Base-by-base conservation (phyloP, 164 flowering plant species). In the Amborella trichopoda region DNA sequence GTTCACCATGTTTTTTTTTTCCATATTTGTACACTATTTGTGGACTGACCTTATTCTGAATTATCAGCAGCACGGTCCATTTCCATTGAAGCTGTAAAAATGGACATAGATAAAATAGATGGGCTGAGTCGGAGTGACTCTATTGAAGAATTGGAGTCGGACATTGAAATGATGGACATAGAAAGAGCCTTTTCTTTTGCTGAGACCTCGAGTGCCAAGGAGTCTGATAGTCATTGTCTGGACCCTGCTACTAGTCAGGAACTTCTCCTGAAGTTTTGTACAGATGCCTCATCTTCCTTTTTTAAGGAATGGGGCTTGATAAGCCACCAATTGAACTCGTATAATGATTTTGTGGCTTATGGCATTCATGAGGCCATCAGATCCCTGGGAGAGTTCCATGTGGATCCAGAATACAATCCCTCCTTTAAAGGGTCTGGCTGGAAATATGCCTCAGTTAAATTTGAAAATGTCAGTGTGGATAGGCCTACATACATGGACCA, bases 321-420 rank as follows among this genome's bases (percentile, higher is more conserved):
- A 6, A 72, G 78, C 52, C 98, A 90, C 45, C 98, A 90, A 28
- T 62, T 90, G 12, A 70, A 75, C 46, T 90, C 94, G 0, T 90
- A 71, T 47, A 86, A 90, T 47, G 70, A 77, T 22, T 90, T 90
- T 49, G 55, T 81, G 1, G 54, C 61, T 0, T 25, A 60, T 44
- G 91, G 94, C 6, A 60, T 90, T 22, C 93, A 86, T 53, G 64
- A 38, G 13, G 56, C 68, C 0, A 76, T 90, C 44, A 83, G 83
- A 50, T 73, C 84, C 3, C 41, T 83, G 26, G 84, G 81, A 1
- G 94, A 83, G 64, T 55, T 79, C 1, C 37, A 10, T 0, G 75
- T 90, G n/a, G 71, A 75, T 33, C 93, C 98, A 0, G 84, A 78
- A 0, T 83, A 62, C 54, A 95, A 86, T 42, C 91, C 93, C 0